Base-by-base conservation (phyloP, 2,329 filamentous ascomycete genomes). In the Fusarium temperatum region DNA sequence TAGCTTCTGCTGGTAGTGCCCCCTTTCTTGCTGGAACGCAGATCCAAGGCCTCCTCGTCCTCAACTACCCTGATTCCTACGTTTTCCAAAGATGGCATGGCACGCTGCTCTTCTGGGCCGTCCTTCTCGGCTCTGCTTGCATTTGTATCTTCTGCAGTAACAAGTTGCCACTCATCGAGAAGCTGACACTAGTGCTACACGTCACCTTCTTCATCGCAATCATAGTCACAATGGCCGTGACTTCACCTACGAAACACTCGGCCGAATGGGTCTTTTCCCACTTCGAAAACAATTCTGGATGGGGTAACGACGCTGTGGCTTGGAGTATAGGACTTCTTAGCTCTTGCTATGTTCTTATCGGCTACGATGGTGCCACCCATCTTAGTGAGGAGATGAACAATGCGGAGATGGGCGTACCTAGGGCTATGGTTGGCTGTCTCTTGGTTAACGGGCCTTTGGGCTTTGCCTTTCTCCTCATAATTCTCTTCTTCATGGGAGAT, bases 331-430 rank as follows among this genome's bases (percentile, higher is more conserved):
- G 74, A 11, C 45, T 76, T 24, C 55, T 75, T 3, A 73, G 71
- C 20, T 76, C 73, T 18, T 76, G 74, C 26, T 76, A 72, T 14
- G 68, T 76, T 6, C 42, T 76, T 1, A 28, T 68, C 17, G 73
- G 74, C 1, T 76, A 76, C 1, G 74, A 76, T 38, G 71, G 72
- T 24, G 71, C 70, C 3, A 75, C 70, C 0, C 74, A 76, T 44
- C 20, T 76, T 1, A 75, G 69, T 11, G 74, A 76, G 8, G 74
- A 76, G 28, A 76, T 76, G 71, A 44, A 64, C 2, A 71, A 76
- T 10, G 47, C 70, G 1, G 60, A 68, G 30, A 66, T 28, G 2
- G 73, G 71, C 1, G 68, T 76, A 1, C 74, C 73, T 0, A 15
- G 42, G 3, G 74, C 73, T 18, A 76, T 76, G 74, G 59, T 76